Percentiles rank a stretch among this genome's conserved stretches.
Conservation (phyloP, 1,139 yeast genomes). For the Taphrina pruni region DNA sequence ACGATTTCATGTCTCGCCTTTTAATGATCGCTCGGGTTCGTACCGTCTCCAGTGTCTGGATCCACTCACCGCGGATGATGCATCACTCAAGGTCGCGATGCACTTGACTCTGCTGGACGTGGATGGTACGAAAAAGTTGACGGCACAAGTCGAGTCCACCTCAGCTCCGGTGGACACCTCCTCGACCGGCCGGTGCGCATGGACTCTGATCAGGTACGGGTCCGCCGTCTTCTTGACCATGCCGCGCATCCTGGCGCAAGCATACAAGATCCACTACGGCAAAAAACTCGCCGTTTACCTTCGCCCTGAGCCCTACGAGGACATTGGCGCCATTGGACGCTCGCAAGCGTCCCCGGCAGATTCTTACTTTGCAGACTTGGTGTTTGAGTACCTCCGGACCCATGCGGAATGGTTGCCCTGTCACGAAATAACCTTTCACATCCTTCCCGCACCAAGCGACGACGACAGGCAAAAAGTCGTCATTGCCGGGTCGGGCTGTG, state of each 20-base stretch:
- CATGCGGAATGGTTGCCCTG: conserved; percentile 3
- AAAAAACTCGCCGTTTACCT: conserved; percentile 33
- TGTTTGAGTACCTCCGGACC: conserved; percentile 14
- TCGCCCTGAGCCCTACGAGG: conserved; percentile 39
- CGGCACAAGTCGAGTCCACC: conserved; percentile 38
- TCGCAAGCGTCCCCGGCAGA: conserved; percentile 19
- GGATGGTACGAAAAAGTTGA: conserved; percentile 34
- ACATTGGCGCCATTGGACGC: conserved; percentile 25
- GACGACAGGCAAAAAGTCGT: neutral
- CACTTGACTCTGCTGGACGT: conserved; percentile 29
- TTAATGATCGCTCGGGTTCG: conserved; percentile 39
- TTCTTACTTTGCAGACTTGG: conserved; percentile 10
- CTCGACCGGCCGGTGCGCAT: neutral
- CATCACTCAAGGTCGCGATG: conserved; percentile 17
- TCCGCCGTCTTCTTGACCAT: conserved; percentile 38
- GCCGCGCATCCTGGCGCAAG: conserved; percentile 35
- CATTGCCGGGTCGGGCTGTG: conserved; percentile 14
- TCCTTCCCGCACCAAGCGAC: conserved; percentile 20
- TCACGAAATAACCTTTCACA: conserved; percentile 9
- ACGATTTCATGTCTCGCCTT: conserved; percentile 40
- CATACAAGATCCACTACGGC: conserved; percentile 31
- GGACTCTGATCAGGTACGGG: conserved; percentile 16
- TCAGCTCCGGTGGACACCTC: conserved; percentile 15
- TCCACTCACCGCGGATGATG: conserved; percentile 5
- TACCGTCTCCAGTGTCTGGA: conserved; percentile 32